Conservation (phyloP, 306 rosid genomes). For the Gastrolobium villosum region DNA sequence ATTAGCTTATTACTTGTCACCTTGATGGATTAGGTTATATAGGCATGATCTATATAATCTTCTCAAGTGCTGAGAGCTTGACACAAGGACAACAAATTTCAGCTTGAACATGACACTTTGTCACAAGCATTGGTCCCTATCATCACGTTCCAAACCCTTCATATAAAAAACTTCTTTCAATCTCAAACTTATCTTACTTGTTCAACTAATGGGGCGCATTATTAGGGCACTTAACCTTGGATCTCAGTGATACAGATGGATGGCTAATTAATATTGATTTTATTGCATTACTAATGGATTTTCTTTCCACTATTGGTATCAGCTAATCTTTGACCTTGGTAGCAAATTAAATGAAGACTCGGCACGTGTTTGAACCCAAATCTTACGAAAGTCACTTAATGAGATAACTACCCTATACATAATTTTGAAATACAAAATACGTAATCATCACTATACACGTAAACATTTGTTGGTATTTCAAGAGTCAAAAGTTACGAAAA, state of each 20-base stretch:
- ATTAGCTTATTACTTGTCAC: slow-evolving; percentile 9
- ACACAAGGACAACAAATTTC: slow-evolving; percentile 47
- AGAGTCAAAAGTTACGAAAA: not conserved
- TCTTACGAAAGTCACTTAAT: not conserved
- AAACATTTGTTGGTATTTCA: slow-evolving; percentile 28
- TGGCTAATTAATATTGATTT: slow-evolving; percentile 24
- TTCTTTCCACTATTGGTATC: not conserved
- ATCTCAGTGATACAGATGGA: slow-evolving; percentile 12
- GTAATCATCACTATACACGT: slow-evolving; percentile 26
- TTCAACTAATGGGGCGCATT: slow-evolving; percentile 58
- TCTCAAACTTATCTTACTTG: slow-evolving; percentile 51
- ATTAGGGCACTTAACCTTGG: slow-evolving; percentile 41
- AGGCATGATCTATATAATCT: slow-evolving; percentile 63
- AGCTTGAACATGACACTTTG: slow-evolving; percentile 52
- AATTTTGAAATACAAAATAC: not conserved
- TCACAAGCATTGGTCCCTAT: slow-evolving; percentile 48
- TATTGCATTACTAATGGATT: slow-evolving; percentile 26
- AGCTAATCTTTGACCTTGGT: slow-evolving; percentile 56
- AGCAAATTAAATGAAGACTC: slow-evolving; percentile 17
- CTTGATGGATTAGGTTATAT: slow-evolving; percentile 64
- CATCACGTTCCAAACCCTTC: slow-evolving; percentile 13
- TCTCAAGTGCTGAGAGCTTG: slow-evolving; percentile 36
- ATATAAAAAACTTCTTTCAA: slow-evolving; percentile 6
- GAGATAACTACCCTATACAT: not conserved
- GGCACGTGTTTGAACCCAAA: slow-evolving; percentile 53